phyloP scores from a whole-genome alignment of 129 eudicot species.

The Silybum marianum region DNA sequence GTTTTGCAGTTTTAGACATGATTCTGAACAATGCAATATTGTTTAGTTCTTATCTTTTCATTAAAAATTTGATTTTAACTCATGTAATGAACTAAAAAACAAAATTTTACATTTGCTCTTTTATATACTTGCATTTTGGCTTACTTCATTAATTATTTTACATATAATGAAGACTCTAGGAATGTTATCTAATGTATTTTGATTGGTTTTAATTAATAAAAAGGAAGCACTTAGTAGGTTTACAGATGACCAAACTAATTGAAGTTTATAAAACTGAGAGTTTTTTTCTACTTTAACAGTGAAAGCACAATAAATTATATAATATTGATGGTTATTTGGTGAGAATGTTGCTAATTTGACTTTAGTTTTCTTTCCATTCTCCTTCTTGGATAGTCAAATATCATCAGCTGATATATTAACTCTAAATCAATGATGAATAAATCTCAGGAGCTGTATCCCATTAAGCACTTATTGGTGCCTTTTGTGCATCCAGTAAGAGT shows the following conservation, averaged over 20 bases:
- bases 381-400: slow-evolving; percentile 12
- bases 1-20: background rate
- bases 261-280: slow-evolving; percentile 2
- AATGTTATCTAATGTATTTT: background rate
- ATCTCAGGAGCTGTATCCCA: slow-evolving; percentile 7
- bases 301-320: background rate
- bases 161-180: background rate
- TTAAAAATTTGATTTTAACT: slow-evolving; percentile 2
- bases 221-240: background rate
- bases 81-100: slow-evolving; percentile 4
- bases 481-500: background rate
- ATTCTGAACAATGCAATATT: slow-evolving; percentile 19
- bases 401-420: slow-evolving; percentile 14
- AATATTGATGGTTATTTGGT: slow-evolving; percentile 14
- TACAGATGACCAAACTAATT: background rate
- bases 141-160: background rate
- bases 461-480: slow-evolving; percentile 5
- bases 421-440: background rate
- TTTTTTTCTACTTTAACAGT: background rate
- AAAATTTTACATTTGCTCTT: background rate
- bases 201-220: background rate
- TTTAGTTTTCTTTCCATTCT: background rate
- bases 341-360: slow-evolving; percentile 23
- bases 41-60: background rate
- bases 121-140: background rate